These are phyloP conservation scores for Populus alba DNA, from an alignment of 345 rosid genomes.

Conservation along the genomic window DNA sequence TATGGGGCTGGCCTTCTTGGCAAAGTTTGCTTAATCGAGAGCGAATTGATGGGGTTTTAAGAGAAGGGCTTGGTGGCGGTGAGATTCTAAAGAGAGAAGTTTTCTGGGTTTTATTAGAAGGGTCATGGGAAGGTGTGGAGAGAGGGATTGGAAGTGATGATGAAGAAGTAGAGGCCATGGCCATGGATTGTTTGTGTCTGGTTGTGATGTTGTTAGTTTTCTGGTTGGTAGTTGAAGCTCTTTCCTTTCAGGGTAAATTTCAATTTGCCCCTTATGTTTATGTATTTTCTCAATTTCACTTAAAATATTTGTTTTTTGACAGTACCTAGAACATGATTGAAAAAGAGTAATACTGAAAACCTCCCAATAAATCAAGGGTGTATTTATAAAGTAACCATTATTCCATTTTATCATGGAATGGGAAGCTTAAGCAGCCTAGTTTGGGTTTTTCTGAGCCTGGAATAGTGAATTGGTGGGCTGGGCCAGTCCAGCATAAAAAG, in stretches of 20 bases:
- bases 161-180: conserved; percentile 15
- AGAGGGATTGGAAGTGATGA: not conserved
- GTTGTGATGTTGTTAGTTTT: not conserved
- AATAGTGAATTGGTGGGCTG: too few species aligned
- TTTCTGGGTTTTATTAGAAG: not conserved
- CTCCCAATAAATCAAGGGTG: too few species aligned
- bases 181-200: not conserved
- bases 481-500: too few species aligned
- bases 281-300: too few species aligned
- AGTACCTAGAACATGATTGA: too few species aligned
- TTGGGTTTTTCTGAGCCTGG: too few species aligned
- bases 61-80: conserved; percentile 35
- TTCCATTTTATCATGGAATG: too few species aligned
- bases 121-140: conserved; percentile 19
- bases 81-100: conserved; percentile 26
- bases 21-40: conserved; percentile 76
- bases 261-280: too few species aligned
- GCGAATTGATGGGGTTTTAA: conserved; percentile 67
- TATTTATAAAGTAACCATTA: too few species aligned
- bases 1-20: conserved; percentile 68
- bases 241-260: not conserved
- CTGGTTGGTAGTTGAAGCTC: not conserved
- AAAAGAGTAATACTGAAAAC: too few species aligned
- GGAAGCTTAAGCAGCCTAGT: too few species aligned
- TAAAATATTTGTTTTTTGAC: too few species aligned